phyloP scores from a whole-genome alignment of 1,284 basidiomycete species.

The Mixia osmundae region DNA sequence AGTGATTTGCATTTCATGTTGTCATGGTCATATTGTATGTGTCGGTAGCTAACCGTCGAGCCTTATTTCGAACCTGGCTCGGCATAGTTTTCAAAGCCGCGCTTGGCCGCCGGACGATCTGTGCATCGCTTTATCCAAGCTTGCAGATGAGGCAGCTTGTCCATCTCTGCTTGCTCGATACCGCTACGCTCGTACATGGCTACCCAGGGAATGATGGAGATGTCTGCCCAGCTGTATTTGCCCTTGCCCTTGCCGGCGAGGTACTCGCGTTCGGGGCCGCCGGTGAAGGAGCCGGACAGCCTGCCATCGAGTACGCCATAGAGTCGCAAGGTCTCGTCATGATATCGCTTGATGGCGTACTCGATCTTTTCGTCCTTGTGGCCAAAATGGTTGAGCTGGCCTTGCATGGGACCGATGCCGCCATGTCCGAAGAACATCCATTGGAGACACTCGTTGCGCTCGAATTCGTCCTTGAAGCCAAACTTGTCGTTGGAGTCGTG shows the following conservation, averaged over 20 bases:
- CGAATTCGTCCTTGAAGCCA: conserved; percentile 4
- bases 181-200: too few relatives aligned
- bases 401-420: conserved; percentile 8
- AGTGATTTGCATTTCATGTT: too few relatives aligned
- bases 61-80: too few relatives aligned
- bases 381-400: conserved; percentile 9
- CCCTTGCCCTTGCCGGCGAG: not conserved
- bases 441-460: conserved; percentile 5
- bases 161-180: too few relatives aligned
- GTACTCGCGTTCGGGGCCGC: not conserved
- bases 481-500: conserved; percentile 11
- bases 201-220: too few relatives aligned
- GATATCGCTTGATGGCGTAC: conserved; percentile 11
- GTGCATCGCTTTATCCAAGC: too few relatives aligned
- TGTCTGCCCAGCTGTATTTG: not conserved
- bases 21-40: too few relatives aligned
- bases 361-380: conserved; percentile 10
- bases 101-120: too few relatives aligned
- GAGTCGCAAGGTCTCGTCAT: conserved; percentile 12
- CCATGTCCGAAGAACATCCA: conserved; percentile 7
- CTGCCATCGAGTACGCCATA: conserved; percentile 10
- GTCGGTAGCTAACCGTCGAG: too few relatives aligned
- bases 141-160: too few relatives aligned
- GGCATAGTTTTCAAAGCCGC: too few relatives aligned
- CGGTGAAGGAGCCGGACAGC: conserved; percentile 1